Evolutionary conservation across 2,329 filamentous ascomycete genomes (phyloP).

Genomic region (Cercospora beticola): DNA sequence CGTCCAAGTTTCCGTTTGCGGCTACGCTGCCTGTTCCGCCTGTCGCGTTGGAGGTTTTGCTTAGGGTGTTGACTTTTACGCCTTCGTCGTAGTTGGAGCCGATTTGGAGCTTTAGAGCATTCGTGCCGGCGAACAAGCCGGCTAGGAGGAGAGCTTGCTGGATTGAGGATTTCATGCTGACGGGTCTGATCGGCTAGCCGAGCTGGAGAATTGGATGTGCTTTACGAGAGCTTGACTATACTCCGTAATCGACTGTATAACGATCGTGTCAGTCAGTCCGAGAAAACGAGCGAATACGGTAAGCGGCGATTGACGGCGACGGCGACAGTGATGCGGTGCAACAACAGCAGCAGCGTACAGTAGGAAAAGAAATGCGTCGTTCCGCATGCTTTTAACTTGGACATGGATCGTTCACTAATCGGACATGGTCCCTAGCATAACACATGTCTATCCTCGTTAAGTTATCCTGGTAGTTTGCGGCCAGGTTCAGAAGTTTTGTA

Average conservation of each 20-base stretch:
- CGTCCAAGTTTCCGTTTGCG: conserved; percentile 15
- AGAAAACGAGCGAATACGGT: neutral
- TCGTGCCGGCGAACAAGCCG: neutral
- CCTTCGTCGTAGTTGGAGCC: neutral
- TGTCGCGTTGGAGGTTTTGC: conserved; percentile 18
- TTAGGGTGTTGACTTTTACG: conserved; percentile 8
- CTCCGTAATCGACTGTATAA: neutral
- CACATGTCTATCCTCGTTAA: neutral
- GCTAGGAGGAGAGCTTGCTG: neutral
- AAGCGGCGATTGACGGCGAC: neutral
- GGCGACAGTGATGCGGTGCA: neutral
- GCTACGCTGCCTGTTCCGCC: conserved; percentile 22
- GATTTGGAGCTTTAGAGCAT: neutral
- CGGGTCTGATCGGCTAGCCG: neutral
- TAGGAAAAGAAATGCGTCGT: neutral
- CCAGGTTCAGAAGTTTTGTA: too few relatives aligned
- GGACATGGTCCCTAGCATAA: neutral
- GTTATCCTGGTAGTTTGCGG: neutral
- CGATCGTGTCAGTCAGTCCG: neutral
- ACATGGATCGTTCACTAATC: neutral
- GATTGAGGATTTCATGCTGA: neutral
- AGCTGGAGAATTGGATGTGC: neutral
- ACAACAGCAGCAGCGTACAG: neutral
- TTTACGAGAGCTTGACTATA: neutral
- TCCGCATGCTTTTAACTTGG: neutral